These are phyloP conservation scores for Leucosporidium scottii DNA, from an alignment of 768 basidiomycete genomes.

Conservation along the genomic window DNA sequence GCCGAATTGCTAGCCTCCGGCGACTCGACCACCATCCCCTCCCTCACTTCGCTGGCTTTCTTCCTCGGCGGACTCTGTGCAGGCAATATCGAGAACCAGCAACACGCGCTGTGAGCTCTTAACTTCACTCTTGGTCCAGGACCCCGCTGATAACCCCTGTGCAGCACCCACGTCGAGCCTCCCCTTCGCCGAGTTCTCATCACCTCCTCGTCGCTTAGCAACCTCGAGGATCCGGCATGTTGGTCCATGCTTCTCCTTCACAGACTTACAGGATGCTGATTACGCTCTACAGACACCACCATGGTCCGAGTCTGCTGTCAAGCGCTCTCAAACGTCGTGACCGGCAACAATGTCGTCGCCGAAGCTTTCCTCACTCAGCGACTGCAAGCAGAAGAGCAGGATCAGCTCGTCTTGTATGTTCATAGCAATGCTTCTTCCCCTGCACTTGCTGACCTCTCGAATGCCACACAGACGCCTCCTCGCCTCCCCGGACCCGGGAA, in stretches of 20 bases:
- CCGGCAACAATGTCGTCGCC: conserved; percentile 2
- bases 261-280: too few relatives aligned
- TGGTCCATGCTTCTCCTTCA: too few relatives aligned
- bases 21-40: conserved; percentile 1
- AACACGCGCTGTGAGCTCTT: conserved; percentile 5
- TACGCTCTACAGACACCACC: conserved; percentile 3
- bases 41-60: conserved; percentile 15
- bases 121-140: too few relatives aligned
- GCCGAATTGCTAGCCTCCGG: background rate
- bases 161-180: conserved; percentile 14
- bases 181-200: conserved; percentile 8
- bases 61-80: conserved; percentile 18
- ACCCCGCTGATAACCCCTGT: background rate
- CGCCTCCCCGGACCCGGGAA: conserved; percentile 21
- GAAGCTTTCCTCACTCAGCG: background rate
- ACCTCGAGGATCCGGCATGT: conserved; percentile 21
- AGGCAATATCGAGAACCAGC: background rate
- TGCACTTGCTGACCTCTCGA: too few relatives aligned
- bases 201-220: conserved; percentile 17
- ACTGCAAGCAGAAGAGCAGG: background rate
- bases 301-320: conserved; percentile 27
- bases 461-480: conserved; percentile 10
- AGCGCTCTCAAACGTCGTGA: conserved; percentile 25
- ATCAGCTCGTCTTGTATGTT: background rate
- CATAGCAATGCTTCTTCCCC: background rate